These are phyloP conservation scores for Kodamaea sp. DNA, from an alignment of 1,139 yeast species.

Conservation along the genomic window DNA sequence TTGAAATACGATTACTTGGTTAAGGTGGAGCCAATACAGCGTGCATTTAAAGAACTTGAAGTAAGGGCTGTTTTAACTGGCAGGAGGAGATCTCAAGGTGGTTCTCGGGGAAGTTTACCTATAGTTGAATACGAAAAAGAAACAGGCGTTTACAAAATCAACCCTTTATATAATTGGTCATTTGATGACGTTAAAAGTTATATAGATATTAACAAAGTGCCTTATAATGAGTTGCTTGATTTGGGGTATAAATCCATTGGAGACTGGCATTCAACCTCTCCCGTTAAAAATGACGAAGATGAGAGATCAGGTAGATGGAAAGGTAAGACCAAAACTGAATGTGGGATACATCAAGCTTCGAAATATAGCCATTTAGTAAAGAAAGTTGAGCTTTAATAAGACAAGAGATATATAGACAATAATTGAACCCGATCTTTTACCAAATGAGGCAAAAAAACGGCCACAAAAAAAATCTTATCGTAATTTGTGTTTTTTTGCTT, in stretches of 20 bases:
- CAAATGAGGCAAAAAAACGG: too few relatives aligned
- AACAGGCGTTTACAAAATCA: slow-evolving; percentile 73
- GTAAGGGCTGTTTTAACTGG: slow-evolving; percentile 90
- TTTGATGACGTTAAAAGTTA: slow-evolving; percentile 69
- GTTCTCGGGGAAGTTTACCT: slow-evolving; percentile 68
- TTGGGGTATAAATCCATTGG: slow-evolving; percentile 90
- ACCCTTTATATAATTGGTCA: slow-evolving; percentile 85
- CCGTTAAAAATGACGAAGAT: slow-evolving; percentile 88
- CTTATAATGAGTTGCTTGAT: slow-evolving; percentile 80
- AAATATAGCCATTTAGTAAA: slow-evolving; percentile 60
- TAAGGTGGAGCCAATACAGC: slow-evolving; percentile 87
- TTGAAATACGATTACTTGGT: slow-evolving; percentile 78
- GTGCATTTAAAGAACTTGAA: slow-evolving; percentile 71
- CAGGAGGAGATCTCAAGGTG: slow-evolving; percentile 88
- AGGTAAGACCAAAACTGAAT: slow-evolving; percentile 88
- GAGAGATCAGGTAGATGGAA: slow-evolving; percentile 97
- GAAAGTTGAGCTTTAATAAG: slow-evolving; percentile 2
- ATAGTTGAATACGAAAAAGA: slow-evolving; percentile 72
- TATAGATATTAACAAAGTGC: slow-evolving; percentile 67
- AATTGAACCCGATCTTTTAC: too few relatives aligned
- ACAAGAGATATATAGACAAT: too few relatives aligned
- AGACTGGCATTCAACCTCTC: slow-evolving; percentile 92
- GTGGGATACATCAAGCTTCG: slow-evolving; percentile 87
- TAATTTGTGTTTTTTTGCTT: too few relatives aligned
- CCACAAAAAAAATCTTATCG: too few relatives aligned